Conservation (phyloP, 495 filamentous ascomycete species). For the Aspergillus baeticus region DNA sequence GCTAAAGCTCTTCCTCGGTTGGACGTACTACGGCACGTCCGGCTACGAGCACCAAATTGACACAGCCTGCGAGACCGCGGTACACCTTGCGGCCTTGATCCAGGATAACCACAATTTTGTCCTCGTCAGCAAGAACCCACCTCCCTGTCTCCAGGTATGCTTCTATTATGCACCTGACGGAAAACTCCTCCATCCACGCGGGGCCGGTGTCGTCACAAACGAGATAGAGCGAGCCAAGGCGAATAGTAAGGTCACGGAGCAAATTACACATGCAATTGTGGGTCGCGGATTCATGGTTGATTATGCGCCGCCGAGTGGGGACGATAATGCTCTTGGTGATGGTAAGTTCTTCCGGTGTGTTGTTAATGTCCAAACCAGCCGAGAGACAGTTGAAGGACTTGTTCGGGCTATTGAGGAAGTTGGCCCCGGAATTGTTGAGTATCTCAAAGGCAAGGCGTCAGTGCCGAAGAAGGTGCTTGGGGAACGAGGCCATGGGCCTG, state of each 20-base stretch:
- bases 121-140: conserved; percentile 71
- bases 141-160: conserved; percentile 91
- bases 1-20: conserved; percentile 81
- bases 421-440: conserved; percentile 48
- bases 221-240: conserved; percentile 49
- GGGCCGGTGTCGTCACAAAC: conserved; percentile 28
- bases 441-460: conserved; percentile 24
- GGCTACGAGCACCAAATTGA: conserved; percentile 66
- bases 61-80: conserved; percentile 64
- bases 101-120: conserved; percentile 56
- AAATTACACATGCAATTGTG: conserved; percentile 64
- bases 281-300: conserved; percentile 87
- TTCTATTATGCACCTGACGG: conserved; percentile 77
- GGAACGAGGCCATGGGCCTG: conserved; percentile 36
- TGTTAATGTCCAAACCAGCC: conserved; percentile 72
- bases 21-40: conserved; percentile 79
- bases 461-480: conserved; percentile 24
- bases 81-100: conserved; percentile 61
- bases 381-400: conserved; percentile 73
- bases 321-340: conserved; percentile 51
- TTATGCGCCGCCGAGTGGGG: conserved; percentile 68
- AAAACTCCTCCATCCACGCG: conserved; percentile 40
- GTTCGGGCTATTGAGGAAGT: conserved; percentile 70
- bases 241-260: conserved; percentile 69
- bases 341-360: conserved; percentile 90